A percentile compares a stretch with the other conserved stretches of the same genome.
These are phyloP conservation scores for Populus hybrid DNA, from an alignment of 441 rosid species.

Conservation along the genomic window DNA sequence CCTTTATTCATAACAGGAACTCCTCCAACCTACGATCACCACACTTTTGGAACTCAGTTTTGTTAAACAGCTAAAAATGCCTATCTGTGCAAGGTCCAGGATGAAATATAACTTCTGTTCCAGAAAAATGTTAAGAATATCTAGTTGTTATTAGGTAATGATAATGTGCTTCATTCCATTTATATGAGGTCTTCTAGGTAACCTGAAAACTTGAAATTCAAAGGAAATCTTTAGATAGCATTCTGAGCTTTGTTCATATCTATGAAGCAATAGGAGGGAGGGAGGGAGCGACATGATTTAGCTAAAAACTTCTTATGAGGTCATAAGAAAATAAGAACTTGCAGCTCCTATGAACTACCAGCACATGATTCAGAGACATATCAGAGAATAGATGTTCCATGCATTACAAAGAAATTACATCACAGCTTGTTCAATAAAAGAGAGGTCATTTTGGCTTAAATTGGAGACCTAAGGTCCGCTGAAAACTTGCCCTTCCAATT, in stretches of 20 bases:
- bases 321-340: background rate
- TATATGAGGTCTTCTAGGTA: background rate
- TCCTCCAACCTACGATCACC: slow-evolving; percentile 60
- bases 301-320: background rate
- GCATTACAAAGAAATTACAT: background rate
- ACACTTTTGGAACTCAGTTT: slow-evolving; percentile 12
- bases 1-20: slow-evolving; percentile 64
- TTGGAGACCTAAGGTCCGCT: background rate
- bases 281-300: background rate
- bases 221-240: background rate
- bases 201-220: background rate
- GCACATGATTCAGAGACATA: background rate
- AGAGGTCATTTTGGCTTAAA: background rate
- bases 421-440: background rate
- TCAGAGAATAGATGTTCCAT: background rate
- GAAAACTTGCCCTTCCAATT: background rate
- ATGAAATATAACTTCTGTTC: background rate
- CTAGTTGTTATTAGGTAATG: background rate
- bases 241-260: background rate
- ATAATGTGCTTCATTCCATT: background rate
- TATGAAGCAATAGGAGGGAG: background rate
- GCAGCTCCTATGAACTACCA: background rate
- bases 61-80: background rate
- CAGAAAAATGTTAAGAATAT: background rate
- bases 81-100: background rate